Base-by-base conservation (phyloP, 208 protist species). In the Zelonia costaricensis region DNA sequence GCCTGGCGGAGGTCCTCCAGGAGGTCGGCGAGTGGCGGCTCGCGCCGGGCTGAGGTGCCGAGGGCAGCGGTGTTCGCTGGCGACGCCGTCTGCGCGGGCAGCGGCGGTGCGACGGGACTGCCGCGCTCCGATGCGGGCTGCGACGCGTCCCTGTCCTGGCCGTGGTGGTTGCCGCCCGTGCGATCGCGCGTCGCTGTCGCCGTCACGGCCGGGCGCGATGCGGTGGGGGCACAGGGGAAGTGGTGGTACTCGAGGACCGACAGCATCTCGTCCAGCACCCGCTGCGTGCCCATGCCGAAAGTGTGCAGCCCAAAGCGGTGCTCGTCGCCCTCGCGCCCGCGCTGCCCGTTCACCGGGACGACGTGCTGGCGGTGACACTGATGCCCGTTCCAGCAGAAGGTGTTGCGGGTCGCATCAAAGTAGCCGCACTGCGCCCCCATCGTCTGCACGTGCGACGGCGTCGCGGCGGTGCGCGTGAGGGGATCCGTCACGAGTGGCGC, bases 371-470 rank as follows among this genome's bases (percentile, higher is more conserved):
- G 53, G 46, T 62, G 62, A 46, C 76, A 82, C 48, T 78, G 70
- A 28, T 73, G 76, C 10, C 76, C 76, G 27, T 62, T 49, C 76
- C 76, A 82, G 62, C 76, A 82, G 51, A 82, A 82, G 1, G 54
- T 65, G 35, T 47, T 66, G 48, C 73, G 59, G 0, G 69, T 65
- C 4, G 54, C 54, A 27, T 60, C 55, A 46, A 70, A 82, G 62
- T 82, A 69, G 44, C 52, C 63, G 69, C 69, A 76, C 60, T 62
- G 62, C 56, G 40, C 45, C 36, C 43, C 60, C 25, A 62, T 45
- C 43, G 59, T 2, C 55, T 60, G 40, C 25, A 42, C 45, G 38
- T 73, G 56, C 57, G 60, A 20, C 6, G 61, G 27, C 36, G n/a
- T 48, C 39, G 59, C 33, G 7, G 60, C 35, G 13, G 28, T 62